These are phyloP conservation scores for Malus hybrid DNA, from an alignment of 331 rosid species.

Conservation along the genomic window DNA sequence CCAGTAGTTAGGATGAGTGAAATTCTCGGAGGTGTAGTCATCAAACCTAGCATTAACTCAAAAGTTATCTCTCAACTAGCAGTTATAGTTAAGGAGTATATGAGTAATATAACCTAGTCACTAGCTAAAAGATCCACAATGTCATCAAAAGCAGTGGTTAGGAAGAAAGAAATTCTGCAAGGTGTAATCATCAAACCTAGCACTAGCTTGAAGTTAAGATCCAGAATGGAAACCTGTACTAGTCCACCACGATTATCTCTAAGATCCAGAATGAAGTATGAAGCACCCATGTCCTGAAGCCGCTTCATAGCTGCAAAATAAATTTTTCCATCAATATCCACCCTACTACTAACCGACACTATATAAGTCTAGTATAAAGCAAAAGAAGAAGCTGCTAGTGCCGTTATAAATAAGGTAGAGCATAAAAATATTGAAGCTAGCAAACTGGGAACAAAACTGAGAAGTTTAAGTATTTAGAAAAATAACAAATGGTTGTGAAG, in stretches of 20 bases:
- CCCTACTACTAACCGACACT: not conserved
- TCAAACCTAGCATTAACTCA: not conserved
- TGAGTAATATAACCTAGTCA: too few relatives aligned
- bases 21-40: not conserved
- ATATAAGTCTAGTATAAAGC: slow-evolving; percentile 1
- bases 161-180: not conserved
- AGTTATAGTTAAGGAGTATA: too few relatives aligned
- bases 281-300: slow-evolving; percentile 85
- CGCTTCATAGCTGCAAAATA: slow-evolving; percentile 79
- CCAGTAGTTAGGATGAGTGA: not conserved
- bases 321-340: slow-evolving; percentile 9
- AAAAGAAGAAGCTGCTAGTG: not conserved
- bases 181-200: not conserved
- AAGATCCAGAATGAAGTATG: slow-evolving; percentile 81
- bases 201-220: not conserved
- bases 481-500: not conserved
- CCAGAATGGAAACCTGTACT: slow-evolving; percentile 64
- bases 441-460: not conserved
- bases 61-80: not conserved
- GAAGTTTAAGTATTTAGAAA: not conserved
- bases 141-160: not conserved
- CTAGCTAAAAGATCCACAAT: too few relatives aligned
- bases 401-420: not conserved
- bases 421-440: not conserved
- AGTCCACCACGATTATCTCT: slow-evolving; percentile 98